Conservation (phyloP, 164 flowering plant genomes). For the Chloranthus sessilifolius region DNA sequence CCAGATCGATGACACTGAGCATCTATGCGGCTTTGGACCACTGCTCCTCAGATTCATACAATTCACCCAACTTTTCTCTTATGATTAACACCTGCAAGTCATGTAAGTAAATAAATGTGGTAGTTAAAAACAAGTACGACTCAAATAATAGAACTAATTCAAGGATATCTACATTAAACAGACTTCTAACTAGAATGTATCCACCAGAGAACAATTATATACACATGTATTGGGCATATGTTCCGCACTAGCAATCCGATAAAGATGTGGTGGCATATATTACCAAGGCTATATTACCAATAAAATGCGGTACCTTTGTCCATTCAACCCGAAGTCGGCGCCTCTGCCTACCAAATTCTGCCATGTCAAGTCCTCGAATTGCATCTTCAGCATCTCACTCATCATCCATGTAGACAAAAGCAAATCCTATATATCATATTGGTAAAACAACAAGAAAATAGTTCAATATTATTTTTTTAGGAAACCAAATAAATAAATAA, state of each 20-base stretch:
- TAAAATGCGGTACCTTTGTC: conserved; percentile 61
- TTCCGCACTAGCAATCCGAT: no score
- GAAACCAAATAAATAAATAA: neutral
- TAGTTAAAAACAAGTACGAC: no score
- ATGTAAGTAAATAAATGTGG: no score
- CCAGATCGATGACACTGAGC: conserved; percentile 98
- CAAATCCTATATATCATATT: conserved; percentile 61
- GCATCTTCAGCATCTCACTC: conserved; percentile 99
- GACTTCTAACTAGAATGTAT: no score
- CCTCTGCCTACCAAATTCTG: conserved; percentile 88
- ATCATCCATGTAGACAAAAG: conserved; percentile 96
- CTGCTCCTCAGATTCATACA: conserved; percentile 92
- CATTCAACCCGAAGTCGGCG: conserved; percentile 97
- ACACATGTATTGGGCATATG: no score
- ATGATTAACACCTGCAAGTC: conserved; percentile 69
- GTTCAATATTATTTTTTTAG: no score
- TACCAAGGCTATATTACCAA: no score
- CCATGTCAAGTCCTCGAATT: conserved; percentile 69
- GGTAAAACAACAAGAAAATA: neutral
- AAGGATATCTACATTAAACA: no score
- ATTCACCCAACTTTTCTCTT: conserved; percentile 94
- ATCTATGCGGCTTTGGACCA: conserved; percentile 99
- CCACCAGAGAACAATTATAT: no score
- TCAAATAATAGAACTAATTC: no score
- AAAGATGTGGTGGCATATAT: no score